A percentile compares a stretch with the other conserved stretches of the same genome.
These are phyloP conservation scores for Chlorella sp. DNA, from an alignment of 139 green algal species.

Conservation along the genomic window DNA sequence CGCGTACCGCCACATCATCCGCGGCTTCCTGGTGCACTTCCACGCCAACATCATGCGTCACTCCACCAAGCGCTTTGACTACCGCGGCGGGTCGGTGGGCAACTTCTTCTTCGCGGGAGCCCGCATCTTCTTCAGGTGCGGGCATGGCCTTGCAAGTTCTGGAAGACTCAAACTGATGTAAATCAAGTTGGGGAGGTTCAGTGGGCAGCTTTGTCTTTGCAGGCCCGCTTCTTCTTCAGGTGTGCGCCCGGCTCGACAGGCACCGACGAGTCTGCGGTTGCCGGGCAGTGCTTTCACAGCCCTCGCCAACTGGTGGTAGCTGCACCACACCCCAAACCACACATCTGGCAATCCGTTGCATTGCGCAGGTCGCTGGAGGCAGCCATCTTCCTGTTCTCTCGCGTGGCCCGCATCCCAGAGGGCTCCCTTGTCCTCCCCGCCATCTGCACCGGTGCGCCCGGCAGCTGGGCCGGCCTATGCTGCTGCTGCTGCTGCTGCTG, in stretches of 20 bases:
- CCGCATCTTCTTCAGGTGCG: constrained; percentile 89
- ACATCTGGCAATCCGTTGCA: too few relatives aligned
- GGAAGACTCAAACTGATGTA: too few relatives aligned
- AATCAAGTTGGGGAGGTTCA: too few relatives aligned
- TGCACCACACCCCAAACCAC: too few relatives aligned
- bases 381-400: constrained; percentile 96
- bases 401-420: constrained; percentile 78
- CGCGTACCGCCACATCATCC: constrained; percentile 98
- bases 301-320: too few relatives aligned
- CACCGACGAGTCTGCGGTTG: too few relatives aligned
- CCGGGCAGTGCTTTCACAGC: too few relatives aligned
- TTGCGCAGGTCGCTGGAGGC: constrained; percentile 86
- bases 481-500: too few relatives aligned
- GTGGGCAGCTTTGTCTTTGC: too few relatives aligned
- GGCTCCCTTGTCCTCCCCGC: constrained; percentile 85
- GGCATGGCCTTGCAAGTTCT: neutral
- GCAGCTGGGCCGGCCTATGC: neutral
- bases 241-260: too few relatives aligned
- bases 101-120: constrained; percentile 99
- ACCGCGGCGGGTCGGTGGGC: constrained; percentile 90
- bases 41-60: constrained; percentile 88
- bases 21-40: constrained; percentile 97
- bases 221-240: too few relatives aligned
- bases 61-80: constrained; percentile 87
- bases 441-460: constrained; percentile 74